These are phyloP conservation scores for Penicillium paneum DNA, from an alignment of 2,329 filamentous ascomycete genomes.

Conservation along the genomic window DNA sequence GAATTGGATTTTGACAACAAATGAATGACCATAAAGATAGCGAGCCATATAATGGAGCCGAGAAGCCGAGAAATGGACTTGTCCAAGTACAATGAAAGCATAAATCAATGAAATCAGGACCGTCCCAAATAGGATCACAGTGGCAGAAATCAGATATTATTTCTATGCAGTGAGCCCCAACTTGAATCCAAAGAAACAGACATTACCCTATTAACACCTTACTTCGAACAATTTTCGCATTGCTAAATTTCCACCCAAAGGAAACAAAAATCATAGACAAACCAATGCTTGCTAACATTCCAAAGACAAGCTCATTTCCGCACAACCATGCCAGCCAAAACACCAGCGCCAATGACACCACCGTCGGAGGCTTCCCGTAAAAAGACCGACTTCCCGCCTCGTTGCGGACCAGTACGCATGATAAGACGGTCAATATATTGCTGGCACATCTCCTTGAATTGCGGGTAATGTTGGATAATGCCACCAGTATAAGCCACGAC, in stretches of 20 bases:
- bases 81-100: background rate
- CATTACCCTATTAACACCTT: conserved; percentile 58
- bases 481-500: conserved; percentile 77
- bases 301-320: conserved; percentile 16
- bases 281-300: background rate
- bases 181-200: conserved; percentile 42
- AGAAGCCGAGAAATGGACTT: too few species aligned
- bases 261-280: background rate
- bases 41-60: background rate
- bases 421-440: conserved; percentile 60
- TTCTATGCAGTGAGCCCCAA: conserved; percentile 15
- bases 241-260: conserved; percentile 5
- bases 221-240: conserved; percentile 10
- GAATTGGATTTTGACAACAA: background rate
- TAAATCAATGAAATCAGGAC: background rate
- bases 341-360: conserved; percentile 56
- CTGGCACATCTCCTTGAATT: conserved; percentile 69
- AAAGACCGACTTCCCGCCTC: conserved; percentile 50
- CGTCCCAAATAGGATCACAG: background rate
- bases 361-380: conserved; percentile 53
- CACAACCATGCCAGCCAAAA: conserved; percentile 50
- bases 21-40: background rate
- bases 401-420: conserved; percentile 44
- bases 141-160: conserved; percentile 8
- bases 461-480: conserved; percentile 75